Evolutionary conservation across 305 asterid genomes (phyloP), one percentile per base, ranked within the genome.

Genomic region (Fraxinus paxiana): DNA sequence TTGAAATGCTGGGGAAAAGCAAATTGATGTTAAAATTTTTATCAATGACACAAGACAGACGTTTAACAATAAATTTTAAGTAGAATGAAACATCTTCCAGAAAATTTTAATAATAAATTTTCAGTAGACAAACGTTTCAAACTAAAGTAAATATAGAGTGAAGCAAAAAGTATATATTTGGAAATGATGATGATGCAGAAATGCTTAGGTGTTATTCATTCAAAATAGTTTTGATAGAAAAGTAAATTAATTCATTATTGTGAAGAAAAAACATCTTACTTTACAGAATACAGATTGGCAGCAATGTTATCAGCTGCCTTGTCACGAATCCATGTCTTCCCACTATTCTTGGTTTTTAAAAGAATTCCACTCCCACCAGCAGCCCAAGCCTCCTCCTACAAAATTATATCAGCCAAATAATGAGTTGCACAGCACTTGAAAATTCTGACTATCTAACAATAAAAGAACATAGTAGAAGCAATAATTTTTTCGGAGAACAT

Each of bases 331-430:
- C 97, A 96, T 43, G 92, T 79, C 93, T 90, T 94, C 67, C 99
- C 97, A 12, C 97, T 93, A 83, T 96, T 92, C 0, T 88, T 92
- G 75, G 99, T 91, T 88, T 96, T 96, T 80, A 96, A 83, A 85
- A 94, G 88, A 85, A 96, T 78, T 41, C 98, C 99, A 84, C 99
- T 96, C 31, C 99, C 98, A 81, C 98, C 99, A 79, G 98, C 98
- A 76, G 98, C 99, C 98, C 99, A 92, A 67, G 98, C 99, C 87
- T 96, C 98, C 31, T 87, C 98, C 98, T 96, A 75, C 77, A 78
- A 83, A 31, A 38, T 83, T 81, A 79, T 79, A 81, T 70, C 33
- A 38, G 69, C 34, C 24, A 75, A 59, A 73, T 72, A 48, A 78
- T 75, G 37, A 79, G n/a, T 65, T 3, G 46, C 59, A 78, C 15